phyloP scores from a whole-genome alignment of 768 basidiomycete species.

The Sporobolomyces pararoseus region DNA sequence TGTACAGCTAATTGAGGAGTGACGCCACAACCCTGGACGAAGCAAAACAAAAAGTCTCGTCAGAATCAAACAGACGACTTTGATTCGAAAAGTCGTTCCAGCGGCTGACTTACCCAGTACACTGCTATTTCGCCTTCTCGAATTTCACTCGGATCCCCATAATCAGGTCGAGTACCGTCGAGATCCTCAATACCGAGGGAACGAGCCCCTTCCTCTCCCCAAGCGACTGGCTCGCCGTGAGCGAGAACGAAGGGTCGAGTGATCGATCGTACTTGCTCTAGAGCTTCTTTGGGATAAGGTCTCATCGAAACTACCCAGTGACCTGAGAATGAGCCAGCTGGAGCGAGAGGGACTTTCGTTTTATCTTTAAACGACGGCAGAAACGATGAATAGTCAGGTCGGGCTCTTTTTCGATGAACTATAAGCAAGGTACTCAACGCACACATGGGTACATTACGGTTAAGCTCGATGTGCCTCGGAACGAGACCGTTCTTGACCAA shows the following conservation, averaged over 20 bases:
- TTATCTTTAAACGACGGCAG: conserved; percentile 25
- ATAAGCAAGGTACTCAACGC: not conserved
- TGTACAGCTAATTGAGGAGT: conserved; percentile 45
- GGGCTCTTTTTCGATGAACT: not conserved
- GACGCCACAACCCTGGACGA: conserved; percentile 36
- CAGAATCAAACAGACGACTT: too few relatives aligned
- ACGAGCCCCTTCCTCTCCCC: conserved; percentile 37
- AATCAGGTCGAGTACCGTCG: conserved; percentile 39
- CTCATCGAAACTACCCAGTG: conserved; percentile 47
- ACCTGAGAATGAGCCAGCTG: conserved; percentile 40
- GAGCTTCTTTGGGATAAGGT: conserved; percentile 32
- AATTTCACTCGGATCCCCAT: conserved; percentile 41
- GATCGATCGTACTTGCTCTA: conserved; percentile 36
- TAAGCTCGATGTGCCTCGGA: conserved; percentile 42
- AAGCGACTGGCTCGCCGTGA: conserved; percentile 46
- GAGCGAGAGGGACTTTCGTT: conserved; percentile 13
- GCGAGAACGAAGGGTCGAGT: conserved; percentile 42
- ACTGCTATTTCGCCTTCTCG: conserved; percentile 45
- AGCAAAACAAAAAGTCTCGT: not conserved
- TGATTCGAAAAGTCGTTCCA: too few relatives aligned
- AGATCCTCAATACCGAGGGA: conserved; percentile 42
- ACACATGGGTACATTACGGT: conserved; percentile 44
- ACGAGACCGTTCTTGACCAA: conserved; percentile 32
- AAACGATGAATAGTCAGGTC: not conserved
- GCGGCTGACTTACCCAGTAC: conserved; percentile 43